phyloP scores from a whole-genome alignment of 495 filamentous ascomycete species.

The Thozetella sp. region DNA sequence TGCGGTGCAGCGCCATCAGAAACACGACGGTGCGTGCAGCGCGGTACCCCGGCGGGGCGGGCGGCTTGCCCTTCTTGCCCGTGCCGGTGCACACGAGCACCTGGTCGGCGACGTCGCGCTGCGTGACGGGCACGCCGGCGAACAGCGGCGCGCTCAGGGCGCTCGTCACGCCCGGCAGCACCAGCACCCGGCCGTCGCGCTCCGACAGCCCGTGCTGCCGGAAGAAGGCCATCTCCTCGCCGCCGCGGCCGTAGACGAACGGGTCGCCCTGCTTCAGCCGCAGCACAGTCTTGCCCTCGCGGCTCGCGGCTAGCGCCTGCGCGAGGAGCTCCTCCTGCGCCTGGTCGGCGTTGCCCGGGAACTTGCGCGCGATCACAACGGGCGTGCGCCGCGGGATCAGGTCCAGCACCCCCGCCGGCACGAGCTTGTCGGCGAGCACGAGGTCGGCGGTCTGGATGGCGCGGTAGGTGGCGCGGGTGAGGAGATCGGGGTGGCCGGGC shows the following conservation, averaged over 20 bases:
- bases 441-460: conserved; percentile 85
- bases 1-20: conserved; percentile 90
- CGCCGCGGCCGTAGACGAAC: conserved; percentile 93
- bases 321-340: conserved; percentile 91
- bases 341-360: conserved; percentile 92
- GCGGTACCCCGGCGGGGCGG: conserved; percentile 78
- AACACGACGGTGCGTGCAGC: conserved; percentile 85
- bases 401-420: conserved; percentile 82
- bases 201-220: conserved; percentile 62
- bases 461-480: conserved; percentile 86
- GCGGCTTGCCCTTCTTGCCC: conserved; percentile 84
- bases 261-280: conserved; percentile 96
- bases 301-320: conserved; percentile 71
- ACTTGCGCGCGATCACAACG: conserved; percentile 93
- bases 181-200: conserved; percentile 47
- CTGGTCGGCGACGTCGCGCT: conserved; percentile 88
- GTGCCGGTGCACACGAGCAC: conserved; percentile 94
- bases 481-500: conserved; percentile 87
- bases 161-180: conserved; percentile 89
- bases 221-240: conserved; percentile 92
- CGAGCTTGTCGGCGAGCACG: conserved; percentile 94
- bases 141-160: conserved; percentile 87
- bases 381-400: conserved; percentile 88
- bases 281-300: conserved; percentile 76
- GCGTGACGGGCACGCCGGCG: conserved; percentile 83